Evolutionary conservation across 768 basidiomycete species (phyloP).

Genomic region (Rubroboletus pulcherrimus): DNA sequence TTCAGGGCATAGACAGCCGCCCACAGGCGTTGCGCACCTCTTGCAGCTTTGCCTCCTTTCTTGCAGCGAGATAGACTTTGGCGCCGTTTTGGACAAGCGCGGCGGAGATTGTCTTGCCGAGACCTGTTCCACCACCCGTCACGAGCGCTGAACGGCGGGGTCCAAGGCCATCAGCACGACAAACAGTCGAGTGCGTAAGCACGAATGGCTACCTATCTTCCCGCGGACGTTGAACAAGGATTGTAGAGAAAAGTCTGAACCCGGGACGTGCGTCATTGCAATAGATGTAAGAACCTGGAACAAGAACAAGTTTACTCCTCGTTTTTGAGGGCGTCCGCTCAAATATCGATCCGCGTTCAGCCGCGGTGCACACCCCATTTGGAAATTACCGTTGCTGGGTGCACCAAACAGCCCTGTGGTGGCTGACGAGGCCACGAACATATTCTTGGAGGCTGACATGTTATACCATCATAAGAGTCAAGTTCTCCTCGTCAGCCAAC

Average conservation of each 20-base stretch:
- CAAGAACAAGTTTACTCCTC: no score
- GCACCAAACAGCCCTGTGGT: neutral
- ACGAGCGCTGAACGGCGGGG: conserved; percentile 51
- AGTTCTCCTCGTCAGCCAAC: conserved; percentile 7
- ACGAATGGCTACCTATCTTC: conserved; percentile 53
- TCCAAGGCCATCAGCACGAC: neutral
- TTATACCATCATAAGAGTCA: neutral
- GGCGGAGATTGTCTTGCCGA: conserved; percentile 81
- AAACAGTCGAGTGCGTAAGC: neutral
- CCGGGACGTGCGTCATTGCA: neutral
- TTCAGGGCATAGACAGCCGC: conserved; percentile 33
- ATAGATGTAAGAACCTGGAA: neutral
- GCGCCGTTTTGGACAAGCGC: conserved; percentile 84
- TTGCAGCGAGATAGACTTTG: conserved; percentile 84
- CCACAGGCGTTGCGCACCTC: conserved; percentile 42
- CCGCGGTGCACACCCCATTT: no score
- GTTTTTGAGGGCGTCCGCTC: no score
- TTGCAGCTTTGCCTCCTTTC: conserved; percentile 76
- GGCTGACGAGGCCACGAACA: conserved; percentile 8
- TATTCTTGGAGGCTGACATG: conserved; percentile 17
- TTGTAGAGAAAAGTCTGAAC: conserved; percentile 47
- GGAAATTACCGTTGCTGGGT: no score
- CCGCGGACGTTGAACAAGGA: conserved; percentile 64
- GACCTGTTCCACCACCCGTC: conserved; percentile 80
- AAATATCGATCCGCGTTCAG: no score